Evolutionary conservation across 129 eudicot species (phyloP), one percentile per base, ranked within the genome.

Genomic region (Apium graveolens): DNA sequence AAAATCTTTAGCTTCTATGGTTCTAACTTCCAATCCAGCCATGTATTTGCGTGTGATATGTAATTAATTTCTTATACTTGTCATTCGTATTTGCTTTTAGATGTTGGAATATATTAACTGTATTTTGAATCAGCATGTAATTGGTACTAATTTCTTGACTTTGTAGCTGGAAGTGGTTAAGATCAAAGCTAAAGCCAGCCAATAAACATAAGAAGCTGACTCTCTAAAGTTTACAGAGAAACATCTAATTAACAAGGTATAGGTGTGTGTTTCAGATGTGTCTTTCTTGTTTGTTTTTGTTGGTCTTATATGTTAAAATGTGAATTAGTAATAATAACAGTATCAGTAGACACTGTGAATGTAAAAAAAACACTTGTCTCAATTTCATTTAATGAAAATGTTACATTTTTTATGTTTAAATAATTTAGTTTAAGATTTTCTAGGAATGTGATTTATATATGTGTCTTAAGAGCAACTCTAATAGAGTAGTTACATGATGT

Each of bases 201-300:
- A 82, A 77, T 95, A 97, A 49, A 75, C 90, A 85, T 97, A 90
- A 66, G 99, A 95, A 79, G 96, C 79, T 17, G 89, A 95, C 14
- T 87, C 97, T 14, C 92, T 91, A 20, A 92, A 88, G 81, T 87
- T 94, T 82, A 79, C 78, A 14, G 89, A 94, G 85, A 94, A 94
- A 76, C 84, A 86, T 76, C 81, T 91, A 74, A 91, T 94, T 14
- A 94, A 87, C 84, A 90, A 91, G 96, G 97, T 94, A 79, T n/a
- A n/a, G n/a, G 70, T 39, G 72, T 68, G 46, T 43, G 46, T 57
- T 51, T 83, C 68, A 9, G 53, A 21, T 32, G 24, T 69, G 72
- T 74, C 76, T 79, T 72, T 76, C 38, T 49, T 39, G 55, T 60
- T 31, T 73, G 39, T 81, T 20, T 75, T 18, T 70, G 49, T 29